Evolutionary conservation across 1,284 basidiomycete genomes (phyloP).

Genomic region (Amylostereum areolatum): DNA sequence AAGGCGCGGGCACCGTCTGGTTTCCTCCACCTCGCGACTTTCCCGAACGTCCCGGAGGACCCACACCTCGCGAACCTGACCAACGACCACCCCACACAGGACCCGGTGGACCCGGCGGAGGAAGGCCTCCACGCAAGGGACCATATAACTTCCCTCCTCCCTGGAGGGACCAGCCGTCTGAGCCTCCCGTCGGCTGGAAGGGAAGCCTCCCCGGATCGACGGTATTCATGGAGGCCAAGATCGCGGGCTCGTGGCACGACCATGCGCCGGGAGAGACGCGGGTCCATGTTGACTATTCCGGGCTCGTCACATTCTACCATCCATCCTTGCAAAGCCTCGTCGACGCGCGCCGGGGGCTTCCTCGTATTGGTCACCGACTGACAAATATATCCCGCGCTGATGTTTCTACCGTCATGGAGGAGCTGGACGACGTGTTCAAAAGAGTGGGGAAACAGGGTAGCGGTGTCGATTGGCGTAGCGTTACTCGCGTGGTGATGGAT

Average conservation of each 20-base stretch:
- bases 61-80: background rate
- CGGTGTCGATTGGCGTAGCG: slow-evolving; percentile 37
- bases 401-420: background rate
- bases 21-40: background rate
- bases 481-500: slow-evolving; percentile 34
- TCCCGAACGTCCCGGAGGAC: background rate
- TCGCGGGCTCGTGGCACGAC: slow-evolving; percentile 33
- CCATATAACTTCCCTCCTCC: too few relatives aligned
- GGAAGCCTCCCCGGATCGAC: background rate
- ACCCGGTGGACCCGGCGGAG: background rate
- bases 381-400: slow-evolving; percentile 18
- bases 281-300: slow-evolving; percentile 30
- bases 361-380: slow-evolving; percentile 28
- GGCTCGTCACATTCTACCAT: slow-evolving; percentile 40
- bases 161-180: background rate
- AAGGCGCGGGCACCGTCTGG: background rate
- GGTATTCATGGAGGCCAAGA: slow-evolving; percentile 19
- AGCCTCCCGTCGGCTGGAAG: slow-evolving; percentile 5
- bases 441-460: slow-evolving; percentile 15
- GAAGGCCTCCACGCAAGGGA: too few relatives aligned
- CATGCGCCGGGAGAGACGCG: slow-evolving; percentile 36
- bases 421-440: slow-evolving; percentile 15
- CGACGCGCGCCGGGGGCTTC: slow-evolving; percentile 17
- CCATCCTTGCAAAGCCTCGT: slow-evolving; percentile 28
- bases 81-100: background rate